Percentiles rank a stretch among this genome's conserved stretches.
Conservation (phyloP, 1,284 basidiomycete genomes). For the Peniophora sp. region DNA sequence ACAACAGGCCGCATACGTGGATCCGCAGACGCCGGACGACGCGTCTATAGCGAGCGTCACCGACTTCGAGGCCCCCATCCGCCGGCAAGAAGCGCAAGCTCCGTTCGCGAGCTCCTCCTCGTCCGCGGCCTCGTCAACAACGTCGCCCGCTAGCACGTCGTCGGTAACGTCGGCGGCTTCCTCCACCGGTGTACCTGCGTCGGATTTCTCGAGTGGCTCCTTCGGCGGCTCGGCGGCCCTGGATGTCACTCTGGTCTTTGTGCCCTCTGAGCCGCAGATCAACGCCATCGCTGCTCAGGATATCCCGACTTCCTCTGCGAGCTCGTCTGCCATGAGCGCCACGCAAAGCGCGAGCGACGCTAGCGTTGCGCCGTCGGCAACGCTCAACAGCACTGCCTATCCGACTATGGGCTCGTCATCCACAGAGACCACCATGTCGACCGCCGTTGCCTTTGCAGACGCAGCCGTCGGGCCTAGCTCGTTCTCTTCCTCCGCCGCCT, state of each 20-base stretch:
- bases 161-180: constrained; percentile 4
- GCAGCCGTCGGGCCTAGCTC: constrained; percentile 3
- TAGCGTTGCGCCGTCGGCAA: constrained; percentile 16
- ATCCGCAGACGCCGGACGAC: constrained; percentile 7
- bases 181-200: constrained; percentile 2
- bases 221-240: constrained; percentile 8
- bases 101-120: background rate
- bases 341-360: constrained; percentile 18
- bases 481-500: constrained; percentile 8
- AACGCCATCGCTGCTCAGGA: background rate
- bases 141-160: constrained; percentile 6
- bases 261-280: background rate
- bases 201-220: constrained; percentile 3
- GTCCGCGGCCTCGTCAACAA: constrained; percentile 9
- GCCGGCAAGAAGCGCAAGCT: constrained; percentile 1
- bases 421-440: constrained; percentile 13
- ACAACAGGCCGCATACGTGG: constrained; percentile 3
- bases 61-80: constrained; percentile 10
- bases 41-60: constrained; percentile 10
- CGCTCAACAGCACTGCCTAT: constrained; percentile 14
- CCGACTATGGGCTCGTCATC: constrained; percentile 7
- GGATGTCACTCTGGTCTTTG: background rate
- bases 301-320: background rate
- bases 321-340: background rate
- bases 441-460: constrained; percentile 4